These are phyloP conservation scores for Alloteropsis semialata DNA, from an alignment of 176 grass and related monocot genomes.

Conservation along the genomic window DNA sequence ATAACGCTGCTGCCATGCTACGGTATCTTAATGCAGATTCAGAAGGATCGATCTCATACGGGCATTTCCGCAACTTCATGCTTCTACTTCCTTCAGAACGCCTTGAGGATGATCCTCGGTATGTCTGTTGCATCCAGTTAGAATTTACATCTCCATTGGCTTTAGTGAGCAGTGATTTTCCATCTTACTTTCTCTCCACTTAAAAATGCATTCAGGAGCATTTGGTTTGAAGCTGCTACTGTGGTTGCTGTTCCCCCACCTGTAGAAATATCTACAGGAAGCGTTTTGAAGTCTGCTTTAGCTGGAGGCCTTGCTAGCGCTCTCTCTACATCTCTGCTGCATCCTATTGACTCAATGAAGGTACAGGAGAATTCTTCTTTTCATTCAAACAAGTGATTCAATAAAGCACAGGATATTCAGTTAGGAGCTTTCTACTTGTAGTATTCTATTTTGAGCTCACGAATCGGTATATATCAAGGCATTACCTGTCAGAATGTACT, in stretches of 20 bases:
- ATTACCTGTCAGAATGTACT: neutral
- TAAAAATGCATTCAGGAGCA: constrained; percentile 60
- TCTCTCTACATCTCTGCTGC: constrained; percentile 84
- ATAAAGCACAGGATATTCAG: neutral
- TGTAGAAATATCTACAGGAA: constrained; percentile 79
- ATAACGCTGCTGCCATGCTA: constrained; percentile 92
- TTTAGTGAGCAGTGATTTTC: neutral
- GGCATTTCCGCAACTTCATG: constrained; percentile 99
- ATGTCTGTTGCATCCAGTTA: constrained; percentile 14
- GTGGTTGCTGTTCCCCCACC: constrained; percentile 85
- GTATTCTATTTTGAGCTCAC: neutral
- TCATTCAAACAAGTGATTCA: constrained; percentile 5
- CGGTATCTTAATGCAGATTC: constrained; percentile 77
- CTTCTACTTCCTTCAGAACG: constrained; percentile 91
- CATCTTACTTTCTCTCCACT: constrained; percentile 29
- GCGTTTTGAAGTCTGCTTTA: constrained; percentile 92
- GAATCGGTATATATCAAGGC: constrained; percentile 2
- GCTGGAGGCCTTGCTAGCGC: constrained; percentile 95
- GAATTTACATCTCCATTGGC: neutral
- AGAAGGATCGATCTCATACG: constrained; percentile 85
- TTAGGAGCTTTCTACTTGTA: neutral
- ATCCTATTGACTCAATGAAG: constrained; percentile 99
- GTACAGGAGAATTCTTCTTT: constrained; percentile 39
- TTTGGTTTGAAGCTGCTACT: constrained; percentile 99
- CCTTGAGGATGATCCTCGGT: constrained; percentile 97